These are phyloP conservation scores for Tephrocybe sp. DNA, from an alignment of 768 basidiomycete genomes.

Conservation along the genomic window DNA sequence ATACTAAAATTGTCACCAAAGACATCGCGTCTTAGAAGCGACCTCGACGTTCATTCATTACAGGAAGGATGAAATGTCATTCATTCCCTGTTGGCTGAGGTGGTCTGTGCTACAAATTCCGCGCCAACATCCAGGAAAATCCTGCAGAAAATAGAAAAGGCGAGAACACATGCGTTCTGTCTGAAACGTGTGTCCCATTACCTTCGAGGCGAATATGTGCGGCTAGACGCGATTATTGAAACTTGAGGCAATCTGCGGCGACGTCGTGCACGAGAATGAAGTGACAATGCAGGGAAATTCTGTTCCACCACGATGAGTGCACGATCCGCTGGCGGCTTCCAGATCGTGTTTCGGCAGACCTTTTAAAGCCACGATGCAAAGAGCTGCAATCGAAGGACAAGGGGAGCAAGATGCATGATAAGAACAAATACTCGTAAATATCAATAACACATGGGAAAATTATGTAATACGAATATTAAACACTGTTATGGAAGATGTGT, in stretches of 20 bases:
- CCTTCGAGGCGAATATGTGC: not conserved
- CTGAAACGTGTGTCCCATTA: constrained; percentile 3
- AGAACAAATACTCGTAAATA: constrained; percentile 6
- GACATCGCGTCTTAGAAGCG: constrained; percentile 8
- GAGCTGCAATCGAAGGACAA: not conserved
- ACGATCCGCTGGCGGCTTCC: constrained; percentile 5
- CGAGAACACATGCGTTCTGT: constrained; percentile 3
- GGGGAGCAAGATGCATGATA: not conserved
- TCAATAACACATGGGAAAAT: constrained; percentile 3
- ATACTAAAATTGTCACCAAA: constrained; percentile 6
- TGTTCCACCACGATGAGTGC: constrained; percentile 6
- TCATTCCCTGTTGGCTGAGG: constrained; percentile 11
- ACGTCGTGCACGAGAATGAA: constrained; percentile 1
- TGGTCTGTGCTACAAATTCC: constrained; percentile 6
- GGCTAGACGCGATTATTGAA: not conserved
- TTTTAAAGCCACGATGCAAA: not conserved
- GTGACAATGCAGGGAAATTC: not conserved
- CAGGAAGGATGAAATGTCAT: constrained; percentile 16
- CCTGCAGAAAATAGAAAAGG: not conserved
- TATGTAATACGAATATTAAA: constrained; percentile 5
- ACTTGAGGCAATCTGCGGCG: not conserved
- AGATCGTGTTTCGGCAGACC: constrained; percentile 10
- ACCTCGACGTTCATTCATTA: constrained; percentile 17
- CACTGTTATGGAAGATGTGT: not conserved
- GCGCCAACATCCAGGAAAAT: not conserved